These are phyloP conservation scores for Verruconis gallopava DNA, from an alignment of 2,329 filamentous ascomycete genomes.

Conservation along the genomic window DNA sequence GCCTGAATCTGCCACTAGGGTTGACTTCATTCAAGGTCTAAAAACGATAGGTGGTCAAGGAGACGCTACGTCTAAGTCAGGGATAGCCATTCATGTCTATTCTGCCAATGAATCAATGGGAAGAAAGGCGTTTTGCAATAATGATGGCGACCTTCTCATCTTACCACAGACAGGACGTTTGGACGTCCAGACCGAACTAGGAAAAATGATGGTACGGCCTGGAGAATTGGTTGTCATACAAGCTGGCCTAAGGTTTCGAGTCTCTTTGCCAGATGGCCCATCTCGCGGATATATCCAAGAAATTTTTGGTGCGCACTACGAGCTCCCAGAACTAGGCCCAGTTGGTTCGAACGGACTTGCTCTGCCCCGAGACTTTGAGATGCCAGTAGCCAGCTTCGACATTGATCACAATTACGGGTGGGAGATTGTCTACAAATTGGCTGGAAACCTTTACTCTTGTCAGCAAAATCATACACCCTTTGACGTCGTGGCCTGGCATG, in stretches of 20 bases:
- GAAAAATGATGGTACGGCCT: conserved; percentile 12
- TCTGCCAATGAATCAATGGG: conserved; percentile 14
- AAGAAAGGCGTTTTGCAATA: conserved; percentile 12
- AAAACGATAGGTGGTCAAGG: conserved; percentile 16
- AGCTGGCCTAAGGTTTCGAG: conserved; percentile 12
- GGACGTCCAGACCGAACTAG: conserved; percentile 14
- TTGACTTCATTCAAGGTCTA: conserved; percentile 15
- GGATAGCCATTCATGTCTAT: conserved; percentile 15
- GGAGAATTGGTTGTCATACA: conserved; percentile 13
- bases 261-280: conserved; percentile 12
- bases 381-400: conserved; percentile 12
- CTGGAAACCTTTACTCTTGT: conserved; percentile 6
- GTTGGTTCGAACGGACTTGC: conserved; percentile 13
- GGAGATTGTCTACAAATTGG: conserved; percentile 12
- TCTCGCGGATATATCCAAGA: conserved; percentile 12
- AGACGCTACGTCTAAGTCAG: conserved; percentile 13
- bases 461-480: conserved; percentile 13
- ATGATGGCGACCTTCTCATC: conserved; percentile 13
- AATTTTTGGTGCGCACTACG: conserved; percentile 11
- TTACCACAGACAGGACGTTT: conserved; percentile 11
- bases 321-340: conserved; percentile 13
- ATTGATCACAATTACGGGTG: conserved; percentile 9
- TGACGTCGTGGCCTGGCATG: conserved; percentile 14
- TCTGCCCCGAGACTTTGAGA: conserved; percentile 12
- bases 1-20: conserved; percentile 12